A percentile compares a stretch with the other conserved stretches of the same genome.
phyloP scores from a whole-genome alignment of 2,329 filamentous ascomycete species.

The Westerdykella aurantiaca region DNA sequence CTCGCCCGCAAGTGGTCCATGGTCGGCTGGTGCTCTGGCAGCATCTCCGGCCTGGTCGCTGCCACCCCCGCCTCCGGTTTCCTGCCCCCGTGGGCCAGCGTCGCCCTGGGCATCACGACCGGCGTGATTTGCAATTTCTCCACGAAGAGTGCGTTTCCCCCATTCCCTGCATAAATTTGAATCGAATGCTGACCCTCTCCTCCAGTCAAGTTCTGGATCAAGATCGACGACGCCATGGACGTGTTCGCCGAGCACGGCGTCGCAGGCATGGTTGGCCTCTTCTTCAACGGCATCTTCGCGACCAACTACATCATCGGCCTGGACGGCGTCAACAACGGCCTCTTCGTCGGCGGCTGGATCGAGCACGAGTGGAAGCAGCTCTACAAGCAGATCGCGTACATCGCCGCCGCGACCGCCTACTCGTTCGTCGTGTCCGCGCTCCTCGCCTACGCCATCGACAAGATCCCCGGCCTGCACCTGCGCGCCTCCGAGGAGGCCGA shows the following conservation, averaged over 20 bases:
- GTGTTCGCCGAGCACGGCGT: conserved; percentile 86
- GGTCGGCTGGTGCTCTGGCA: conserved; percentile 87
- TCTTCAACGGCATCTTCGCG: conserved; percentile 72
- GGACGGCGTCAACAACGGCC: conserved; percentile 65
- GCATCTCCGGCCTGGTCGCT: conserved; percentile 79
- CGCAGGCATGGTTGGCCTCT: conserved; percentile 74
- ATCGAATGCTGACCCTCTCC: conserved; percentile 8
- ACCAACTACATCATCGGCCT: conserved; percentile 68
- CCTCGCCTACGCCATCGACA: conserved; percentile 69
- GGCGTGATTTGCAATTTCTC: conserved; percentile 74
- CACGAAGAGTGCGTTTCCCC: conserved; percentile 66
- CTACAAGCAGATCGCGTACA: conserved; percentile 75
- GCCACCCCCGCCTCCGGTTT: conserved; percentile 81
- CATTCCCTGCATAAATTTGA: too few relatives aligned
- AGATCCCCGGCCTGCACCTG: conserved; percentile 70
- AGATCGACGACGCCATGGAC: conserved; percentile 82
- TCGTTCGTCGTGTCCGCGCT: conserved; percentile 67
- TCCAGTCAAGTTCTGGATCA: conserved; percentile 65
- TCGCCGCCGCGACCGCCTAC: conserved; percentile 61
- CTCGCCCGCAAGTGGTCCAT: conserved; percentile 92
- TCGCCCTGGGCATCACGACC: conserved; percentile 55
- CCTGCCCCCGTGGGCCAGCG: conserved; percentile 62
- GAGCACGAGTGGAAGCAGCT: conserved; percentile 69
- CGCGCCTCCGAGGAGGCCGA: conserved; percentile 77
- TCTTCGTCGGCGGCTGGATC: conserved; percentile 62